Base-by-base conservation (phyloP, 352 stramenopile genomes). In the Phytophthora cactorum region DNA sequence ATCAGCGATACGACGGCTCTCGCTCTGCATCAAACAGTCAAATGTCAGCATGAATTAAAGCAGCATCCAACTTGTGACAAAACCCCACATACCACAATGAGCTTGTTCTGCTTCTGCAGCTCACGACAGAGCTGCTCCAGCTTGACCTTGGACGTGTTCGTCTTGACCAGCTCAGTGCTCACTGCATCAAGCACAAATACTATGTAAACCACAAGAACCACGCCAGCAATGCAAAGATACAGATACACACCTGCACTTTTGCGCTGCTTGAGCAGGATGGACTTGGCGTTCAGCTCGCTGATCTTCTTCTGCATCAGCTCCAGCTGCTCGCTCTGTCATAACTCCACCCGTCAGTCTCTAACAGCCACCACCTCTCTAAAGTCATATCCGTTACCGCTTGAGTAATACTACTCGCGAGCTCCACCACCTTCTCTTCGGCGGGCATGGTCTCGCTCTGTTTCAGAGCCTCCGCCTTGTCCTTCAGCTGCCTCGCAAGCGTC, bases 61-160 rank as follows among this genome's bases (percentile, higher is more conserved):
- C 1, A 8, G 29, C 51, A 44, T 3, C 22, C 6, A 15, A 38
- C 34, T n/a, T 31, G 45, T 32, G 34, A 15, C 29, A 51, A 34
- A 22, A 22, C 44, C 41, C 2, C 11, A 49, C 74, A 29, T 61
- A 91, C 82, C 60, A 93, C 78, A 59, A 93, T 93, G 15, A 90
- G 68, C 61, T 96, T 96, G 70, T 96, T 96, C 52, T 96, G 88
- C 67, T 93, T 93, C 68, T 95, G 86, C 31, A 96, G 51, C 56
- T 95, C 88, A 8, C 88, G 85, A 69, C 88, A 96, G 8, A 96
- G 82, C 41, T 92, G 81, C 53, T 96, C 88, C 39, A 96, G 65
- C 61, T 96, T 96, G 44, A 43, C 32, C 58, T 94, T 96, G 7
- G 86, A 85, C 6, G 74, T 54, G 25, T 68, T 84, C 4, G 83